Percentiles rank a stretch among this genome's conserved stretches.
These are phyloP conservation scores for Trifolium dubium DNA, from an alignment of 306 rosid species.

Conservation along the genomic window DNA sequence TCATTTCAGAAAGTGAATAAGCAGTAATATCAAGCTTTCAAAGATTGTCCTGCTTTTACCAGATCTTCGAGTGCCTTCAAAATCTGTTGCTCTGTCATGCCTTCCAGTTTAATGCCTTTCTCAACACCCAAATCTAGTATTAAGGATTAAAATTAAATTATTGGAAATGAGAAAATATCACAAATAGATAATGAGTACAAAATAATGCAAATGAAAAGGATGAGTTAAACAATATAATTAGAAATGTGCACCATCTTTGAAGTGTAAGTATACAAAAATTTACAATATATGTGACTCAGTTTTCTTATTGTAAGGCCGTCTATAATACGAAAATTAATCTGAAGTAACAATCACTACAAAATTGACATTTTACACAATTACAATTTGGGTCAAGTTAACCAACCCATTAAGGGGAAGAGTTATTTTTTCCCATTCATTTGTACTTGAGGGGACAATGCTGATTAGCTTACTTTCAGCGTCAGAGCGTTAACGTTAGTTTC, in stretches of 20 bases:
- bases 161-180: slow-evolving; percentile 13
- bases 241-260: background rate
- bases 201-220: background rate
- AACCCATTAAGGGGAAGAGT: too few species aligned
- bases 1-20: slow-evolving; percentile 36
- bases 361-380: background rate
- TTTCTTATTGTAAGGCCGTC: background rate
- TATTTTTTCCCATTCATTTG: too few species aligned
- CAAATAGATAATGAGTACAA: background rate
- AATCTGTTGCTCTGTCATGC: slow-evolving; percentile 78
- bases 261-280: background rate
- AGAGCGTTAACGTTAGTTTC: background rate
- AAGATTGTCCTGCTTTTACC: slow-evolving; percentile 66
- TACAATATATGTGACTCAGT: background rate
- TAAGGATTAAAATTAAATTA: slow-evolving; percentile 32
- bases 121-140: slow-evolving; percentile 82
- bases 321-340: slow-evolving; percentile 1
- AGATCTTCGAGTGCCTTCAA: slow-evolving; percentile 83
- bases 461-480: slow-evolving; percentile 7
- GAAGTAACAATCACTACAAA: background rate
- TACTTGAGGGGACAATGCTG: background rate
- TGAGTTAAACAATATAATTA: background rate
- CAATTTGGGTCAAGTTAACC: too few species aligned
- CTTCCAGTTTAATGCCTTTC: slow-evolving; percentile 81
- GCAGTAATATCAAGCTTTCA: slow-evolving; percentile 58